Percentiles rank a stretch among this genome's conserved stretches.
phyloP scores from a whole-genome alignment of 2,329 filamentous ascomycete genomes.

The Falciphora oryzae region DNA sequence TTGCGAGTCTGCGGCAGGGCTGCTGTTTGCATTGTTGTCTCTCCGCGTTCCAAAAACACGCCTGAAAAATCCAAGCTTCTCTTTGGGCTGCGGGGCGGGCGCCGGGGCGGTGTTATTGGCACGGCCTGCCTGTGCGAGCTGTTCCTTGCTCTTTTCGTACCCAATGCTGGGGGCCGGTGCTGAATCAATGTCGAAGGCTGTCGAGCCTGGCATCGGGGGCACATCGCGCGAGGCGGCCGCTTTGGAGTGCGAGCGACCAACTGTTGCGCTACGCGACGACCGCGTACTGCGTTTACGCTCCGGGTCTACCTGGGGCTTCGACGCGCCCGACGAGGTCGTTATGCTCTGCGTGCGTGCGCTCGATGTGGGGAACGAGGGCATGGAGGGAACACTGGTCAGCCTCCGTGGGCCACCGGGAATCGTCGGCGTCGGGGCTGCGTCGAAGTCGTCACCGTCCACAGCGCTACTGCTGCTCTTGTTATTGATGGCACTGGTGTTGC shows the following conservation, averaged over 20 bases:
- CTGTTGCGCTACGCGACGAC: constrained; percentile 46
- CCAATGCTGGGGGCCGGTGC: constrained; percentile 54
- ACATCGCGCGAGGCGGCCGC: constrained; percentile 18
- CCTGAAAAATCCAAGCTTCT: constrained; percentile 84
- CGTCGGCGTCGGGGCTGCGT: constrained; percentile 81
- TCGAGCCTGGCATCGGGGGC: constrained; percentile 21
- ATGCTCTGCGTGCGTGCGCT: background rate
- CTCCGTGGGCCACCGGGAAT: constrained; percentile 71
- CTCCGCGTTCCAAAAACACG: constrained; percentile 70
- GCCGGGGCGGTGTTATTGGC: constrained; percentile 30
- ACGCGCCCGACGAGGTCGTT: background rate
- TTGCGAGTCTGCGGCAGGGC: background rate
- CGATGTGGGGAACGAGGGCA: constrained; percentile 28
- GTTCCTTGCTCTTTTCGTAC: constrained; percentile 53
- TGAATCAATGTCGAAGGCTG: constrained; percentile 38
- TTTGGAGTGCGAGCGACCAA: constrained; percentile 24
- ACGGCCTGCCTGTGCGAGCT: constrained; percentile 29
- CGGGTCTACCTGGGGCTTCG: constrained; percentile 10
- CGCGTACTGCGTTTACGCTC: constrained; percentile 54
- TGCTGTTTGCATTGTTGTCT: background rate
- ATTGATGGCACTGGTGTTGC: constrained; percentile 14
- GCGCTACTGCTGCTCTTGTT: constrained; percentile 1
- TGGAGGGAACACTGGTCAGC: constrained; percentile 28
- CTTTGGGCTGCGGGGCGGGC: constrained; percentile 41
- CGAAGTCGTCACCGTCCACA: constrained; percentile 50